phyloP scores from a whole-genome alignment of 2,329 filamentous ascomycete species.

The Talaromyces sp. region DNA sequence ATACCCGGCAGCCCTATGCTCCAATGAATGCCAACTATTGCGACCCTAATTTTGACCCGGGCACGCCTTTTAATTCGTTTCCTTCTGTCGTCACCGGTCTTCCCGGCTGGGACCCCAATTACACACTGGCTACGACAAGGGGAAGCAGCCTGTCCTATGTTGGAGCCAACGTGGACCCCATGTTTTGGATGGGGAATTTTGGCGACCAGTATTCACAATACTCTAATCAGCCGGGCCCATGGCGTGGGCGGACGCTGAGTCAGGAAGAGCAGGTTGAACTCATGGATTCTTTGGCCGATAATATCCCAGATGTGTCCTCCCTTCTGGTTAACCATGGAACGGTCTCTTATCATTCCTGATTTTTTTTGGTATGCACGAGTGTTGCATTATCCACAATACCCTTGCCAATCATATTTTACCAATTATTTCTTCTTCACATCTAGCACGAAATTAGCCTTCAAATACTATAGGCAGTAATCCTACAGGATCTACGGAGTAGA shows the following conservation, averaged over 20 bases:
- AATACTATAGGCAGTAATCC: background rate
- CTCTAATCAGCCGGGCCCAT: conserved; percentile 42
- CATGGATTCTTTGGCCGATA: conserved; percentile 68
- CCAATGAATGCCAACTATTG: conserved; percentile 18
- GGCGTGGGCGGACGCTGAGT: conserved; percentile 62
- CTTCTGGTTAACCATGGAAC: conserved; percentile 7
- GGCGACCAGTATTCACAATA: conserved; percentile 46
- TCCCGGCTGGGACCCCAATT: conserved; percentile 39
- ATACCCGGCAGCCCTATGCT: conserved; percentile 17
- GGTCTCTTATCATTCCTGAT: conserved; percentile 11
- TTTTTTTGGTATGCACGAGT: background rate
- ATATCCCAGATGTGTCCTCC: conserved; percentile 46
- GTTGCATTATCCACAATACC: background rate
- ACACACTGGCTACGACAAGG: conserved; percentile 33
- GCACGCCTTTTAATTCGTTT: conserved; percentile 36
- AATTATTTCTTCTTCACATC: background rate
- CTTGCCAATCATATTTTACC: background rate
- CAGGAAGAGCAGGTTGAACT: conserved; percentile 79
- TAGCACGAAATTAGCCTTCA: background rate
- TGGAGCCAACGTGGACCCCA: conserved; percentile 32
- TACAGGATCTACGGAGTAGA: background rate
- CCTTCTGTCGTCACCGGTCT: conserved; percentile 37
- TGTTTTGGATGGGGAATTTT: conserved; percentile 40
- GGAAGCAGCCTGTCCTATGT: conserved; percentile 31
- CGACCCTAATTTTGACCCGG: conserved; percentile 30